A percentile compares a stretch with the other conserved stretches of the same genome.
Conservation (phyloP, 176 grass and related monocot species). For the Hyparrhenia diplandra region DNA sequence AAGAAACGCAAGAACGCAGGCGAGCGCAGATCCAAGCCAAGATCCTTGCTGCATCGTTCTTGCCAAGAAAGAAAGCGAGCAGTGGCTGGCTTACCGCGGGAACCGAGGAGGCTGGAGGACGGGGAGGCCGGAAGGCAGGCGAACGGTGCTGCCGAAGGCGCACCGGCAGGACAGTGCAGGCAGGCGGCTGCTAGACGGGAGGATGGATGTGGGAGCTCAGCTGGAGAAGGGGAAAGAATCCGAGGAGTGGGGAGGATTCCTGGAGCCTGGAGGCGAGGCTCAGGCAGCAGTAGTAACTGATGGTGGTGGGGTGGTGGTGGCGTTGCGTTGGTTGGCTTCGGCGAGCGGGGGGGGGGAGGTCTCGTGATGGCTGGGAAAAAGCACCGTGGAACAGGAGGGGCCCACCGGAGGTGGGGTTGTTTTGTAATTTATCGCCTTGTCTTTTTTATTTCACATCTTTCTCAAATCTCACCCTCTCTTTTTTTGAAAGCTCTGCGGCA, state of each 20-base stretch:
- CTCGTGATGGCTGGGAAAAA: slow-evolving; percentile 58
- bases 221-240: slow-evolving; percentile 28
- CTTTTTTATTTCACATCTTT: slow-evolving; percentile 19
- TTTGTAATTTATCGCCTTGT: slow-evolving; percentile 43
- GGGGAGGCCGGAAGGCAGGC: too few relatives aligned
- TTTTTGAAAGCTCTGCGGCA: slow-evolving; percentile 41
- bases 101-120: too few relatives aligned
- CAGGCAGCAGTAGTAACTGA: slow-evolving; percentile 26
- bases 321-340: slow-evolving; percentile 34
- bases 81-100: slow-evolving; percentile 31
- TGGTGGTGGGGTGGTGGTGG: slow-evolving; percentile 35
- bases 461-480: too few relatives aligned
- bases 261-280: slow-evolving; percentile 12
- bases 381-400: slow-evolving; percentile 27
- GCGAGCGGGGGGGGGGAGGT: not conserved
- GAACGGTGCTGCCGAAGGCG: not conserved
- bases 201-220: not conserved
- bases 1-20: slow-evolving; percentile 8
- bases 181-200: not conserved
- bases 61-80: not conserved
- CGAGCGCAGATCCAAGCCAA: slow-evolving; percentile 32
- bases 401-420: slow-evolving; percentile 21
- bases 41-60: slow-evolving; percentile 7
- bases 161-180: not conserved
- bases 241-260: slow-evolving; percentile 27